Evolutionary conservation across 2,329 filamentous ascomycete species (phyloP).

Genomic region (Aureobasidium sp.): DNA sequence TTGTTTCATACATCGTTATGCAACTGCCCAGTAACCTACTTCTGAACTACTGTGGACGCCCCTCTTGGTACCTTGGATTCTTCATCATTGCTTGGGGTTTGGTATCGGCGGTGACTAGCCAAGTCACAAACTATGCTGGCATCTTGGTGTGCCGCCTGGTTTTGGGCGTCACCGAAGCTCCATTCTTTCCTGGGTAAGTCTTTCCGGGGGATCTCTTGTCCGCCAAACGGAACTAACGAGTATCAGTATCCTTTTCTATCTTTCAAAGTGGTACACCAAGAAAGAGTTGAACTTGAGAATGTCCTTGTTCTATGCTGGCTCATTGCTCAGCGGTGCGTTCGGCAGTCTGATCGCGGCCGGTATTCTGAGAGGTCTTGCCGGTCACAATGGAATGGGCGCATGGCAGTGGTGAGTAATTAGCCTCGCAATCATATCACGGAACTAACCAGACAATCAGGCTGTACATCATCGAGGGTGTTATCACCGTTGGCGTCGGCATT

Average conservation of each 20-base stretch:
- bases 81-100: slow-evolving; percentile 52
- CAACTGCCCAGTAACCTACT: slow-evolving; percentile 54
- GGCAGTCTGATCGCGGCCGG: slow-evolving; percentile 67
- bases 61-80: slow-evolving; percentile 39
- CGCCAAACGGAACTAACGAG: background rate
- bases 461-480: slow-evolving; percentile 75
- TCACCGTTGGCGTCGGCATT: slow-evolving; percentile 59
- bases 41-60: slow-evolving; percentile 50
- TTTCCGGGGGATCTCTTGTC: no score
- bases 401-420: slow-evolving; percentile 51
- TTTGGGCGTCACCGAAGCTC: slow-evolving; percentile 42
- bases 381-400: slow-evolving; percentile 60
- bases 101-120: slow-evolving; percentile 49
- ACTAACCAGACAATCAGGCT: slow-evolving; percentile 34
- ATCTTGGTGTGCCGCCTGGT: slow-evolving; percentile 52
- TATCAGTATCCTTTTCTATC: slow-evolving; percentile 58
- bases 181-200: slow-evolving; percentile 34
- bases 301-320: slow-evolving; percentile 72
- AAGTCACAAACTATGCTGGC: slow-evolving; percentile 45
- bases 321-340: slow-evolving; percentile 76
- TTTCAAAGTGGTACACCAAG: slow-evolving; percentile 74
- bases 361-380: slow-evolving; percentile 72
- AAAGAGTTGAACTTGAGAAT: slow-evolving; percentile 73
- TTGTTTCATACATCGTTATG: slow-evolving; percentile 27
- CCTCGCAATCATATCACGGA: background rate